Conservation (phyloP, 2,329 filamentous ascomycete genomes). For the Xylaria arbuscula region DNA sequence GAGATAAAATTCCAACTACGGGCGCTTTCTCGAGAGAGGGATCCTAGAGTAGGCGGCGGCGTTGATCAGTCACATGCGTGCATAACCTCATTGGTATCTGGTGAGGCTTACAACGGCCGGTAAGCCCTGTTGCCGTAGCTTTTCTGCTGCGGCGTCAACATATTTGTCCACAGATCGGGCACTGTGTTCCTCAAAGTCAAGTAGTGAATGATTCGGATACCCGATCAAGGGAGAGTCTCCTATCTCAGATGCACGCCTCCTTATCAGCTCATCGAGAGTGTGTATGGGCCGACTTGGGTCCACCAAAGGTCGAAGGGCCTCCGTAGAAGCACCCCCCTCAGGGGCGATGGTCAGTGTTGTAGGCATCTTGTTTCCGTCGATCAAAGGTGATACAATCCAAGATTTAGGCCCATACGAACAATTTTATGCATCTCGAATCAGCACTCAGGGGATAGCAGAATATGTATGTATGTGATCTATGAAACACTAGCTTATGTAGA, state of each 20-base stretch:
- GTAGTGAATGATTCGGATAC: constrained; percentile 28
- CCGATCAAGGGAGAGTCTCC: constrained; percentile 28
- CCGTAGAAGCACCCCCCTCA: constrained; percentile 5
- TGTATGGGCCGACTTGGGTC: constrained; percentile 21
- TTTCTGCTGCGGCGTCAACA: constrained; percentile 24
- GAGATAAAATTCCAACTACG: constrained; percentile 27
- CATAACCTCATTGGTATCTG: background rate
- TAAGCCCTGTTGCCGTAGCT: constrained; percentile 28
- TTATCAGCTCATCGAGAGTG: constrained; percentile 26
- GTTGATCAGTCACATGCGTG: constrained; percentile 5
- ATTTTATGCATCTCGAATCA: constrained; percentile 25
- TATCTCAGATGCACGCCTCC: constrained; percentile 28
- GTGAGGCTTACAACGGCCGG: constrained; percentile 26
- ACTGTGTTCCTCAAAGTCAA: constrained; percentile 30
- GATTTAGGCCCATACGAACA: constrained; percentile 6
- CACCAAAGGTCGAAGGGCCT: constrained; percentile 18
- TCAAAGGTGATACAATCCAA: background rate
- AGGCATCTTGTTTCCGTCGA: constrained; percentile 17
- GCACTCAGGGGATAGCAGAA: background rate
- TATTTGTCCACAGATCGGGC: constrained; percentile 28
- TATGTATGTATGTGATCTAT: constrained; percentile 8
- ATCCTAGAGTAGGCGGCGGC: constrained; percentile 7
- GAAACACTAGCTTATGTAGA: constrained; percentile 2
- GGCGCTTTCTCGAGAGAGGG: constrained; percentile 16
- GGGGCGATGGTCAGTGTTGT: constrained; percentile 13